These are phyloP conservation scores for Starmerella khaoyaiensis DNA, from an alignment of 805 yeast species.

Conservation along the genomic window DNA sequence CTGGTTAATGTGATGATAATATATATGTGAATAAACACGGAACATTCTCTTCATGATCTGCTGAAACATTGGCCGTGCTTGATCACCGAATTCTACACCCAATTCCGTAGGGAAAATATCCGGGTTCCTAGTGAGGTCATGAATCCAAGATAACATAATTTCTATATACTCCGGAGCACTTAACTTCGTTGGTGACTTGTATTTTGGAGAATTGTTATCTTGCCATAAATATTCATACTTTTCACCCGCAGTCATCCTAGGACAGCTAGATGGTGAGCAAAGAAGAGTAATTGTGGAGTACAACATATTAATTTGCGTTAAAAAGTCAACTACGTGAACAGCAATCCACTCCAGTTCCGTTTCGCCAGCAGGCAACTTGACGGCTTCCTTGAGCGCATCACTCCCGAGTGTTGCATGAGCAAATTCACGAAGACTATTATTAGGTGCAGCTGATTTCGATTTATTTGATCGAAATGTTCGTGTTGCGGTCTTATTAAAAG, in stretches of 20 bases:
- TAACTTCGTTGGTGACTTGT: conserved; percentile 65
- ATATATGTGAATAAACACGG: conserved; percentile 91
- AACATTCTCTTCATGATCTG: conserved; percentile 84
- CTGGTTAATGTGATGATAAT: conserved; percentile 95
- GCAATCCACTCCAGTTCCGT: conserved; percentile 91
- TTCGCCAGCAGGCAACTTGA: conserved; percentile 84
- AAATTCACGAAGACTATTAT: conserved; percentile 49
- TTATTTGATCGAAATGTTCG: conserved; percentile 28
- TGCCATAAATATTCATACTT: conserved; percentile 98
- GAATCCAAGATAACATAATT: conserved; percentile 88
- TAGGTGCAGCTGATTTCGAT: conserved; percentile 22
- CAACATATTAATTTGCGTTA: conserved; percentile 90
- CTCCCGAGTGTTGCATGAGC: conserved; percentile 95
- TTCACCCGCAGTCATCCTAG: conserved; percentile 93
- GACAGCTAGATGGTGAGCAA: conserved; percentile 90
- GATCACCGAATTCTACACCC: conserved; percentile 85
- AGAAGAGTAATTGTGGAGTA: conserved; percentile 93
- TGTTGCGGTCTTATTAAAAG: conserved; percentile 23
- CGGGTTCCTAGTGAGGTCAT: conserved; percentile 82
- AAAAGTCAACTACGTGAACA: conserved; percentile 93
- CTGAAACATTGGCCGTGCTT: conserved; percentile 62
- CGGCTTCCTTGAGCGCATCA: conserved; percentile 83
- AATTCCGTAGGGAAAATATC: conserved; percentile 76
- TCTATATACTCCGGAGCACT: conserved; percentile 95
- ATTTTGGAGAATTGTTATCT: conserved; percentile 39